phyloP scores from a whole-genome alignment of 495 filamentous ascomycete species.

The Cercophora samala region DNA sequence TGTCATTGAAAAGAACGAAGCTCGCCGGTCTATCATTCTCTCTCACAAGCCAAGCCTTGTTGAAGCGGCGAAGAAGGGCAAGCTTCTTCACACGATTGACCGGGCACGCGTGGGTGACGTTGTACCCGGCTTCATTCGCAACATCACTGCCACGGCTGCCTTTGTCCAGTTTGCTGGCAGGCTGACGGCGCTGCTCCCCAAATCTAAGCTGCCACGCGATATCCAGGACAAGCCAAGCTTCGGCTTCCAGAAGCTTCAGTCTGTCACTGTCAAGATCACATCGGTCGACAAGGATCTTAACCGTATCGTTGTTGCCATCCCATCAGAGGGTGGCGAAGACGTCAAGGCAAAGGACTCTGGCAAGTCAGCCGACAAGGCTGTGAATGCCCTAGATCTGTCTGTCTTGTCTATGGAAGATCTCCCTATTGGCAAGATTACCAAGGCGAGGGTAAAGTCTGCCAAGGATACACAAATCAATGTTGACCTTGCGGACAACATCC shows the following conservation, averaged over 20 bases:
- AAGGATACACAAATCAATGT: constrained; percentile 92
- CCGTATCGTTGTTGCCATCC: constrained; percentile 41
- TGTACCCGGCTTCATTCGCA: constrained; percentile 79
- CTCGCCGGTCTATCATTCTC: constrained; percentile 66
- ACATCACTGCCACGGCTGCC: constrained; percentile 69
- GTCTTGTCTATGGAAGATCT: constrained; percentile 66
- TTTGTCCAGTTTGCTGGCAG: constrained; percentile 82
- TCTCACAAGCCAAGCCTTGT: constrained; percentile 78
- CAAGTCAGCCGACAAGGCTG: constrained; percentile 24
- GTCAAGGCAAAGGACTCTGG: constrained; percentile 26
- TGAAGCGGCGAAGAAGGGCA: constrained; percentile 63
- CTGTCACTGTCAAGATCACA: constrained; percentile 64
- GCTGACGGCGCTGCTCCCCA: constrained; percentile 72
- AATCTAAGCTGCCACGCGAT: constrained; percentile 67
- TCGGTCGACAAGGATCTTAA: constrained; percentile 57
- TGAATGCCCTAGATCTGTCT: constrained; percentile 67
- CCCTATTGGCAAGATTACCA: constrained; percentile 67
- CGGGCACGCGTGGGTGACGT: constrained; percentile 64
- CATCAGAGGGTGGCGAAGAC: constrained; percentile 27
- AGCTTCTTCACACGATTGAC: constrained; percentile 62
- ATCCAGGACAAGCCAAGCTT: constrained; percentile 65
- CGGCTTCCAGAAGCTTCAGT: constrained; percentile 68
- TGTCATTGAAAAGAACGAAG: constrained; percentile 72
- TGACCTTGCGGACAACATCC: constrained; percentile 80
- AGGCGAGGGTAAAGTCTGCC: constrained; percentile 72